Evolutionary conservation across 805 yeast genomes (phyloP), one percentile per base, ranked within the genome.

Genomic region (Nakazawaea ishiwadae): DNA sequence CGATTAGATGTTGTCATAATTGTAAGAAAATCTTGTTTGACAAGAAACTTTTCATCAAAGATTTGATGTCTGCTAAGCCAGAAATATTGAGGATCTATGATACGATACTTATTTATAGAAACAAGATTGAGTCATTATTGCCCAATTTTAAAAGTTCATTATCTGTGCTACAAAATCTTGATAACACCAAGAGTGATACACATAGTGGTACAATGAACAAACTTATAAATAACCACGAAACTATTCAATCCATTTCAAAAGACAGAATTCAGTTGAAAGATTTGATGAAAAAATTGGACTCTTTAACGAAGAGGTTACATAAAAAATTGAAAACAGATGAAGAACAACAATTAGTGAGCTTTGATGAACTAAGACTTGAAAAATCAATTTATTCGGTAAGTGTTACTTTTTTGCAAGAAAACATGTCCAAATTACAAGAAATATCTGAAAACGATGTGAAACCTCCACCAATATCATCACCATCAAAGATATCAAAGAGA

Each of bases 21-120:
- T 91, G 99, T 63, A 81, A 84, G 40, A 65, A 77, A 46, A 61
- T 65, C 4, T 60, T 90, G 20, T 78, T 85, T 44, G 67, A 71
- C 29, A 77, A 73, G 36, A 69, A 77, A 50, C 75, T 75, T 40
- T 72, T 73, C 48, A 43, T 52, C 6, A 55, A 55, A 23, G 85
- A 79, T 39, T 20, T 59, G 3, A 46, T 49, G 8, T 33, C 34
- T 1, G 62, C 66, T 3, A 55, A 62, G 3, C 52, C 71, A 0
- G 62, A 61, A 7, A 42, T 77, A 4, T 47, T 76, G 8, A 51
- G 52, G n/a, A 58, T 65, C 26, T 71, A 71, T 51, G 51, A 45
- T 18, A 53, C 52, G 26, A 52, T 62, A 39, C 45, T 45, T 23
- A 38, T 56, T 1, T 41, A 61, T 20, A 49, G 48, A 24, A 6